Base-by-base conservation (phyloP, 2,329 filamentous ascomycete species). In the Pestalotiopsis sp. region DNA sequence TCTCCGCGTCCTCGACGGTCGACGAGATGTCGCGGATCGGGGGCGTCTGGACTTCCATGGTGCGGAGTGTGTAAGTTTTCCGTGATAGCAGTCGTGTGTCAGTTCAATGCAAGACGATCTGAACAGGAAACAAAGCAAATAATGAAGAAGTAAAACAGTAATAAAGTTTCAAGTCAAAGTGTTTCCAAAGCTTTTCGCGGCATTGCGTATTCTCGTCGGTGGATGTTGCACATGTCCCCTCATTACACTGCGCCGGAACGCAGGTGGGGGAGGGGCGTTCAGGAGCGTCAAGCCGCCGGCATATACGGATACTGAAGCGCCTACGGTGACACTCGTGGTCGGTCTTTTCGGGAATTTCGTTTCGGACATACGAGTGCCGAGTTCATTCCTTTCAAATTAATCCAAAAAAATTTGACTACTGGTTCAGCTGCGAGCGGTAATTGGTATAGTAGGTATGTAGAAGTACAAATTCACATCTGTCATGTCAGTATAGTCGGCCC, bases 1-100 rank as follows among this genome's bases (percentile, higher is more conserved):
- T 71, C 17, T 71, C 69, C 65, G 78, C 72, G 58, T 79, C 70
- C 38, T 73, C 71, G 27, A 59, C 64, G 1, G 63, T 55, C 20
- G 70, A 69, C 52, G 66, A 68, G 31, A 74, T 72, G 60, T 74
- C 71, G 49, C 72, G 69, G 65, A 73, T 69, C 20, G 69, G 70
- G 4, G 72, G 72, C 12, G 71, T 72, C 39, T 70, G 68, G 36
- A 68, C 69, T 60, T 74, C 71, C 71, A 72, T 73, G 2, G 23
- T 20, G 17, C 23, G 14, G n/a, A 39, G 38, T 25, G 9, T 25
- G 20, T 38, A 9, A 23, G 45, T 23, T 61, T 5, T 27, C 36
- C 25, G 25, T 36, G 25, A 39, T 25, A 3, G 25, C 25, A 25
- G 3, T 25, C 25, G 25, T 25, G 3, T 25, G 25, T 25, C 25